Conservation (phyloP, 257 asterid genomes). For the Haberlea rhodopensis region DNA sequence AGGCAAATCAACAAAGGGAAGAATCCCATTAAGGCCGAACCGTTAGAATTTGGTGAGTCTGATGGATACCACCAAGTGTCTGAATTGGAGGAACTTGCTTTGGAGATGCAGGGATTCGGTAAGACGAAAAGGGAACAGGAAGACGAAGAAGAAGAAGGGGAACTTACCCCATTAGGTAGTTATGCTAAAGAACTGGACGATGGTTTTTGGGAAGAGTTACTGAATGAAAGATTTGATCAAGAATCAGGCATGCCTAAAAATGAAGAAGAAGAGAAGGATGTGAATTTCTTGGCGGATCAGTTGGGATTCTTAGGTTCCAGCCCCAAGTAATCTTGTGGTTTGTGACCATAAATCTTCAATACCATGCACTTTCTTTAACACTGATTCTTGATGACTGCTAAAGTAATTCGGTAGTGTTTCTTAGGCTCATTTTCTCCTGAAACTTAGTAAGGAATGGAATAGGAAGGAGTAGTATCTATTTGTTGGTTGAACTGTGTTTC, state of each 20-base stretch:
- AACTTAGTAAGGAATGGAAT: too few species aligned
- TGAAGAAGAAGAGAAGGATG: constrained; percentile 41
- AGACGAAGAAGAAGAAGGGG: constrained; percentile 29
- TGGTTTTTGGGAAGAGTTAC: constrained; percentile 80
- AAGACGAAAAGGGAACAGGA: constrained; percentile 37
- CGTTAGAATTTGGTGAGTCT: constrained; percentile 37
- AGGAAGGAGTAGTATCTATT: too few species aligned
- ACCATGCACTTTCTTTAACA: too few species aligned
- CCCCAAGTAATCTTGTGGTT: constrained; percentile 29
- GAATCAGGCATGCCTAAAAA: constrained; percentile 5
- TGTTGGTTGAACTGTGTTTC: too few species aligned
- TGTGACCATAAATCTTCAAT: background rate
- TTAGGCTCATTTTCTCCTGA: background rate
- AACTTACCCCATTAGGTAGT: constrained; percentile 22
- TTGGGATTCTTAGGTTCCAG: constrained; percentile 59
- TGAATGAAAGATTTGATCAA: constrained; percentile 54
- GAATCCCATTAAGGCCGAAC: constrained; percentile 42
- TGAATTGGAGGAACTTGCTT: constrained; percentile 74
- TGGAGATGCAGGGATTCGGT: constrained; percentile 82
- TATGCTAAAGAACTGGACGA: constrained; percentile 55
- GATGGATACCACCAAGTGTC: constrained; percentile 41
- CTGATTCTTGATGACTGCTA: background rate
- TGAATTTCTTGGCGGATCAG: constrained; percentile 54
- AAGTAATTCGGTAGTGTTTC: background rate
- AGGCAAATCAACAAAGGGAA: constrained; percentile 14